A percentile compares a stretch with the other conserved stretches of the same genome.
Evolutionary conservation across 345 rosid species (phyloP).

Genomic region (Acer yangbiense): DNA sequence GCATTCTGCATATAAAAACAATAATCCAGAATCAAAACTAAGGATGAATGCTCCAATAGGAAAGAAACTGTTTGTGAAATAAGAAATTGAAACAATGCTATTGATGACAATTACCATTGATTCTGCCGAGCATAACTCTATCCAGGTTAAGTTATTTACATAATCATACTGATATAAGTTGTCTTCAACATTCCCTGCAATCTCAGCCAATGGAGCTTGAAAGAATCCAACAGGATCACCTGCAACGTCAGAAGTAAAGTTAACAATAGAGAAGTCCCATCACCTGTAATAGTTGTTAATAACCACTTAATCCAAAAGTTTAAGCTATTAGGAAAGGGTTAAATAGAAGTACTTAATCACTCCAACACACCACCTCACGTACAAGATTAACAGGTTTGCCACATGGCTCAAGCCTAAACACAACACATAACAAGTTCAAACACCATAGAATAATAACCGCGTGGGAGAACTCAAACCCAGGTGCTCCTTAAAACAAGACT

Average conservation of each 20-base stretch:
- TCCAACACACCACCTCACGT: not conserved
- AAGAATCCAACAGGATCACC: conserved; percentile 76
- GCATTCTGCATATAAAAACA: conserved; percentile 43
- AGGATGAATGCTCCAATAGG: not conserved
- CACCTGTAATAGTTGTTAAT: not conserved
- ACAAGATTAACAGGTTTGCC: not conserved
- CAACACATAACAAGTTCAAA: not conserved
- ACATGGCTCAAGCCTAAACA: not conserved
- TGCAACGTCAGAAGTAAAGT: conserved; percentile 35
- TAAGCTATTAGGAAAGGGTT: not conserved
- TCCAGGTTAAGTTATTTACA: conserved; percentile 60
- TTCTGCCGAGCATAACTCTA: conserved; percentile 58
- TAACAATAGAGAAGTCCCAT: not conserved
- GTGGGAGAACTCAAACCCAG: not conserved
- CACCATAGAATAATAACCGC: not conserved
- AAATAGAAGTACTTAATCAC: not conserved
- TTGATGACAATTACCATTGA: conserved; percentile 42
- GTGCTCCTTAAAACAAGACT: not conserved
- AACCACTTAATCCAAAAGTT: too few relatives aligned
- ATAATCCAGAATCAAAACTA: conserved; percentile 12
- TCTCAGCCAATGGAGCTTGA: conserved; percentile 70
- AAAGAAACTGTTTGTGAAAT: not conserved
- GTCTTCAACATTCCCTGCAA: conserved; percentile 52
- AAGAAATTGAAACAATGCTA: not conserved
- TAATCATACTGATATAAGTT: conserved; percentile 43